These are phyloP conservation scores for Neoscytalidium dimidiatum DNA, from an alignment of 2,329 filamentous ascomycete species.

Conservation along the genomic window DNA sequence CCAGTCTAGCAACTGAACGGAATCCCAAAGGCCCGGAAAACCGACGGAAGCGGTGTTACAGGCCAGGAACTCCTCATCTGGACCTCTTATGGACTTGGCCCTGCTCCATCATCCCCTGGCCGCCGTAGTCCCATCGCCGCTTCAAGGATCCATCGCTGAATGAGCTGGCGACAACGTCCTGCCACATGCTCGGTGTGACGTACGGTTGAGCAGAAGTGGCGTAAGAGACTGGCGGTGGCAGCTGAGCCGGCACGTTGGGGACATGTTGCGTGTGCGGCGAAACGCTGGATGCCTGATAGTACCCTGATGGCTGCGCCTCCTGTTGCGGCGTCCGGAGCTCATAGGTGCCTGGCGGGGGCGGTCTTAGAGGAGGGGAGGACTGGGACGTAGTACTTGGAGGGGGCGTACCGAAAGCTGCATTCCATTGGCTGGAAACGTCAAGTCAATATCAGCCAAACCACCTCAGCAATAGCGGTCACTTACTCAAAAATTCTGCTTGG, in stretches of 20 bases:
- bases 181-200: conserved; percentile 55
- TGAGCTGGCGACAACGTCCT: conserved; percentile 49
- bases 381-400: conserved; percentile 44
- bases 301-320: conserved; percentile 34
- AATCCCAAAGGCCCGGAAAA: neutral
- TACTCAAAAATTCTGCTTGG: conserved; percentile 88
- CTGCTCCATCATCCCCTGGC: conserved; percentile 35
- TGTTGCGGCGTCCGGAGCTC: conserved; percentile 39
- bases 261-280: conserved; percentile 37
- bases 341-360: conserved; percentile 41
- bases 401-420: conserved; percentile 84
- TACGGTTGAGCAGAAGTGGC: conserved; percentile 33
- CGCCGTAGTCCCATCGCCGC: conserved; percentile 47
- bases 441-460: conserved; percentile 17
- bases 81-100: conserved; percentile 39
- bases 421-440: conserved; percentile 74
- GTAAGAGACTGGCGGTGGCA: conserved; percentile 38
- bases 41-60: neutral
- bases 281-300: conserved; percentile 34
- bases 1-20: neutral
- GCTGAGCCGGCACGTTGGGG: conserved; percentile 31
- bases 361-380: conserved; percentile 47
- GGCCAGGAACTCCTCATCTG: conserved; percentile 42
- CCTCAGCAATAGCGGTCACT: conserved; percentile 42
- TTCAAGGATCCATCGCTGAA: conserved; percentile 43